A percentile compares a stretch with the other conserved stretches of the same genome.
These are phyloP conservation scores for Suillus americanus DNA, from an alignment of 768 basidiomycete species.

Conservation along the genomic window DNA sequence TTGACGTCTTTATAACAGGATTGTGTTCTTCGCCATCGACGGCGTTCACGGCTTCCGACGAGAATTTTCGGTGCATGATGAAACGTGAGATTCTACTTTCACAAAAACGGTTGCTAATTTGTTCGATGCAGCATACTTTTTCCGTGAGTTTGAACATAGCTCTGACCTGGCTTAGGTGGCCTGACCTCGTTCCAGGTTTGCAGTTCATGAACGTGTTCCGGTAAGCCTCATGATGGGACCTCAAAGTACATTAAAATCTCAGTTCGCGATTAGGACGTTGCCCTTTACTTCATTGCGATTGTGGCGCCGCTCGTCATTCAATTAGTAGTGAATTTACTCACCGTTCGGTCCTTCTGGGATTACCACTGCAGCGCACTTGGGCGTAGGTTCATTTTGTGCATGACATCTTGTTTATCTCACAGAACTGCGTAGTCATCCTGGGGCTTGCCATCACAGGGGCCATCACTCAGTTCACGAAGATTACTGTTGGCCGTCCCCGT, in stretches of 20 bases:
- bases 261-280: constrained; percentile 37
- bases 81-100: constrained; percentile 49
- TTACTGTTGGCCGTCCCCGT: constrained; percentile 86
- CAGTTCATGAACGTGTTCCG: constrained; percentile 76
- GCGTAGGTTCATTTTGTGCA: constrained; percentile 34
- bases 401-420: constrained; percentile 20
- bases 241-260: constrained; percentile 10
- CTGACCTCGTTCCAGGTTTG: constrained; percentile 45
- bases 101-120: constrained; percentile 19
- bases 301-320: constrained; percentile 72
- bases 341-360: constrained; percentile 88
- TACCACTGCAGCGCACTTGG: constrained; percentile 65
- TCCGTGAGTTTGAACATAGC: constrained; percentile 18
- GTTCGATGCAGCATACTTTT: constrained; percentile 18
- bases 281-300: constrained; percentile 51
- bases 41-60: constrained; percentile 71
- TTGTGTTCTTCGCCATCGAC: constrained; percentile 61
- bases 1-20: constrained; percentile 37
- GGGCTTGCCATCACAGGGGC: constrained; percentile 74
- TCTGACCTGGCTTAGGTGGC: neutral
- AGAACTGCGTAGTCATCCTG: constrained; percentile 54
- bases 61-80: constrained; percentile 76
- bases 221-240: constrained; percentile 38
- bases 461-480: constrained; percentile 82
- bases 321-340: constrained; percentile 64